These are phyloP conservation scores for Oryza nivara DNA, from an alignment of 176 grass and related monocot species.

Conservation along the genomic window DNA sequence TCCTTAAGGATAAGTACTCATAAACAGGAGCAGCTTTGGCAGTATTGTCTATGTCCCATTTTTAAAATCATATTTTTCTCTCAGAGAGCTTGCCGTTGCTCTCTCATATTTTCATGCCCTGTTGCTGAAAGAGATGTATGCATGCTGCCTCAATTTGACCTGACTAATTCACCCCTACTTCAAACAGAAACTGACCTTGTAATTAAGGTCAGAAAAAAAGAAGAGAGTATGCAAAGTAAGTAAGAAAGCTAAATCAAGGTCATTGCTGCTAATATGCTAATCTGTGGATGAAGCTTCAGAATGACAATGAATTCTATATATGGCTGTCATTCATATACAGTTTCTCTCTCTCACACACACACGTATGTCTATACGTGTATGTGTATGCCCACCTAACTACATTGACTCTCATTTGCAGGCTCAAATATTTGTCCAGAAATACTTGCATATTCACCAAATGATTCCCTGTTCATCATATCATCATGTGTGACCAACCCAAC, in stretches of 20 bases:
- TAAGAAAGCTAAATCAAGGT: conserved; percentile 14
- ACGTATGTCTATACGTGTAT: conserved; percentile 27
- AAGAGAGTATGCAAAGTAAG: not conserved
- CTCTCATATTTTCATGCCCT: not conserved
- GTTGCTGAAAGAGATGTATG: conserved; percentile 20
- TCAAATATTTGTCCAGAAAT: conserved; percentile 21
- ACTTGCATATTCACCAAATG: conserved; percentile 27
- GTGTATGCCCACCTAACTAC: conserved; percentile 37
- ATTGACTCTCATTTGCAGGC: conserved; percentile 42
- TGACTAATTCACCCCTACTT: not conserved
- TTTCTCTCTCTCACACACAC: not conserved
- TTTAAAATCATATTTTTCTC: not conserved
- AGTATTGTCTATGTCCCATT: not conserved
- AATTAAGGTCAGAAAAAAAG: not conserved
- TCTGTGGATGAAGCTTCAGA: conserved; percentile 27
- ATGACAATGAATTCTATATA: not conserved
- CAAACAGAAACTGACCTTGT: conserved; percentile 9
- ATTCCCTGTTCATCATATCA: not conserved
- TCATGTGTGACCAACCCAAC: not conserved
- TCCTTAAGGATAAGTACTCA: not conserved
- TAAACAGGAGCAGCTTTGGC: conserved; percentile 1
- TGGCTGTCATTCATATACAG: not conserved
- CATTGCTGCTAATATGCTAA: not conserved
- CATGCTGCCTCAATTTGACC: conserved; percentile 31
- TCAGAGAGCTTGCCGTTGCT: not conserved